phyloP scores from a whole-genome alignment of 73 alveolate species.

The Strombidium stylifer region DNA sequence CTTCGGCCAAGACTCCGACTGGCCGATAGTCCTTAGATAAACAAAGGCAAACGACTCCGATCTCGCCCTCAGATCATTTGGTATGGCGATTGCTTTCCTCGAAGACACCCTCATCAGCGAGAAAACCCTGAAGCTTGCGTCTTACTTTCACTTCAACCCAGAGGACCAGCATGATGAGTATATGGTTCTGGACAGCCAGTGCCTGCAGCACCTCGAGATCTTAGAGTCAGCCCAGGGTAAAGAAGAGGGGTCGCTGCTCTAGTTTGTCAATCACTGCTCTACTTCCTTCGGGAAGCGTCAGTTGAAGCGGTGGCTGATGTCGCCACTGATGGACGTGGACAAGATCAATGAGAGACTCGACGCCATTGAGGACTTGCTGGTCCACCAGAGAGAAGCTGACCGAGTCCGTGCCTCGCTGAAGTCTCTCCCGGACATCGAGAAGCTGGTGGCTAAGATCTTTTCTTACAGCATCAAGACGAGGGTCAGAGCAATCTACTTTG shows the following conservation, averaged over 20 bases:
- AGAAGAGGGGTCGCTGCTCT: constrained; percentile 56
- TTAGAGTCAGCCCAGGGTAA: constrained; percentile 25
- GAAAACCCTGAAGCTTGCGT: background rate
- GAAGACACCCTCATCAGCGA: background rate
- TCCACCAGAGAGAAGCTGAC: constrained; percentile 42
- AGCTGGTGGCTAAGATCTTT: constrained; percentile 55
- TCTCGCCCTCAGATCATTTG: background rate
- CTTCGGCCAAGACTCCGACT: background rate
- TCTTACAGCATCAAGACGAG: constrained; percentile 59
- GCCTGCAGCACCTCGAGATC: constrained; percentile 66
- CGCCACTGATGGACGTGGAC: constrained; percentile 59
- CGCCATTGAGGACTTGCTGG: constrained; percentile 49
- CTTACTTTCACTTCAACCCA: background rate
- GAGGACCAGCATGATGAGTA: background rate
- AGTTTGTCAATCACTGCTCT: constrained; percentile 45
- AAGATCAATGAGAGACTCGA: constrained; percentile 51
- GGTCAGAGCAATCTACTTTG: constrained; percentile 59
- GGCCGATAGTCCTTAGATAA: background rate
- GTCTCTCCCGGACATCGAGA: constrained; percentile 54
- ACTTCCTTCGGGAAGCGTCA: constrained; percentile 68
- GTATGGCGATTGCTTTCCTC: background rate
- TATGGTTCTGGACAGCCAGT: constrained; percentile 71
- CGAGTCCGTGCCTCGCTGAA: constrained; percentile 26
- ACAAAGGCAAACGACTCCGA: background rate
- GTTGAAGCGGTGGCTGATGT: constrained; percentile 59